Base-by-base conservation (phyloP, 2,329 filamentous ascomycete species). In the Cytospora chrysosperma region DNA sequence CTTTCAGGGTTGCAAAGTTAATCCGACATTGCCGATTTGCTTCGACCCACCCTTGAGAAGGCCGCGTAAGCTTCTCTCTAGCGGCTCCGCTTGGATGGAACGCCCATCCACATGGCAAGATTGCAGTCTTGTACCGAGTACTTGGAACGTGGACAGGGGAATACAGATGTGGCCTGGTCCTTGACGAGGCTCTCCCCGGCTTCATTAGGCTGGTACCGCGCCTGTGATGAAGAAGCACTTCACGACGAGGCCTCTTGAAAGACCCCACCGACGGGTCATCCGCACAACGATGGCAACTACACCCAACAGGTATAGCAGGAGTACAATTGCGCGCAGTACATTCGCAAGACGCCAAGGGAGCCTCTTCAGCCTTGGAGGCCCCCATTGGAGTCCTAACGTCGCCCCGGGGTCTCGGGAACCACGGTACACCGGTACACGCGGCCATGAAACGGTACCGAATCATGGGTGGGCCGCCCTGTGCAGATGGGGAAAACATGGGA, bases 11-110 rank as follows among this genome's bases (percentile, higher is more conserved):
- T 28, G n/a, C 27, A 55, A 51, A 37, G 49, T 47, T 55, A 27
- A 61, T 40, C 59, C 51, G 51, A 55, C 51, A 28, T 53, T 53
- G 54, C 51, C 51, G 51, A 30, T 43, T 54, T 21, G 61, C 55
- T 26, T 59, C 24, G 51, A 40, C 59, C 56, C 61, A 34, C 24
- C 51, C 30, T 49, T 17, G 50, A 62, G 55, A 56, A 59, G 64
- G 64, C 61, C 64, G 64, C 64, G 64, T 65, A 63, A 65, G 64
- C 64, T 64, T 61, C 57, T 58, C 37, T 59, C 50, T 65, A 65
- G 64, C 64, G 64, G 64, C 64, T 64, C 64, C 64, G 61, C 64
- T 64, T 43, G 56, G 30, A 32, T 61, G 64, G 53, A 61, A 61
- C 61, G 50, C 15, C 56, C 52, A 60, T 52, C 56, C 61, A 65